Conservation (phyloP, 1,284 basidiomycete species). For the Kwoniella shivajii region DNA sequence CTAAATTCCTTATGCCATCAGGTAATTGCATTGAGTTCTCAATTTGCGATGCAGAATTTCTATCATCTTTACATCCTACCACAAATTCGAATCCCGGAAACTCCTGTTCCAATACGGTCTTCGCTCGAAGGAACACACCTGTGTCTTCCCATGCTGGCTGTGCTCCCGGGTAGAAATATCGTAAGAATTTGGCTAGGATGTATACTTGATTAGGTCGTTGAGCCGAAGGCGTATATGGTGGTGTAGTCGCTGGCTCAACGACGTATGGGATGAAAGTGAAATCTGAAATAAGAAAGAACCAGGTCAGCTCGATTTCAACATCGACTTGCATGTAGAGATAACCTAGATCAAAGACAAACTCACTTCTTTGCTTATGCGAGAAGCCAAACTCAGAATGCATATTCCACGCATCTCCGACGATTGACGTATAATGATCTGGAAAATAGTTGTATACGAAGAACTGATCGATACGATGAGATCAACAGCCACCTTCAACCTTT, state of each 20-base stretch:
- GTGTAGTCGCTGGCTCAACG: conserved; percentile 13
- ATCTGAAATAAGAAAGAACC: background rate
- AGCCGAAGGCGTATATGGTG: conserved; percentile 10
- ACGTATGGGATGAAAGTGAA: conserved; percentile 21
- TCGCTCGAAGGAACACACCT: conserved; percentile 18
- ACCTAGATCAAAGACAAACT: background rate
- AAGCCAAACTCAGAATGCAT: conserved; percentile 15
- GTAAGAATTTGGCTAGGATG: conserved; percentile 27
- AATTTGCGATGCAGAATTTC: conserved; percentile 5
- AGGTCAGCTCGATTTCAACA: too few relatives aligned
- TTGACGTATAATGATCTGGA: conserved; percentile 15
- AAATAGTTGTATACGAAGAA: conserved; percentile 29
- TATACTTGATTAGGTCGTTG: conserved; percentile 25
- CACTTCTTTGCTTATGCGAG: conserved; percentile 9
- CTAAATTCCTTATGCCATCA: conserved; percentile 21
- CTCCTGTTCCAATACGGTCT: conserved; percentile 18
- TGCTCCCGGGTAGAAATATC: conserved; percentile 22
- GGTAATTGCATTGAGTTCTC: conserved; percentile 16
- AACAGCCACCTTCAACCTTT: background rate
- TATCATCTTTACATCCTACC: conserved; percentile 18
- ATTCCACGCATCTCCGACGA: conserved; percentile 29
- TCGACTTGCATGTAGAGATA: background rate
- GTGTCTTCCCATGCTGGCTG: conserved; percentile 17
- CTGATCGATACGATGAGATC: conserved; percentile 7
- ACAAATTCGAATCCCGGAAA: conserved; percentile 36